phyloP scores from a whole-genome alignment of 2,329 filamentous ascomycete species.

The Apiospora saccharicola region DNA sequence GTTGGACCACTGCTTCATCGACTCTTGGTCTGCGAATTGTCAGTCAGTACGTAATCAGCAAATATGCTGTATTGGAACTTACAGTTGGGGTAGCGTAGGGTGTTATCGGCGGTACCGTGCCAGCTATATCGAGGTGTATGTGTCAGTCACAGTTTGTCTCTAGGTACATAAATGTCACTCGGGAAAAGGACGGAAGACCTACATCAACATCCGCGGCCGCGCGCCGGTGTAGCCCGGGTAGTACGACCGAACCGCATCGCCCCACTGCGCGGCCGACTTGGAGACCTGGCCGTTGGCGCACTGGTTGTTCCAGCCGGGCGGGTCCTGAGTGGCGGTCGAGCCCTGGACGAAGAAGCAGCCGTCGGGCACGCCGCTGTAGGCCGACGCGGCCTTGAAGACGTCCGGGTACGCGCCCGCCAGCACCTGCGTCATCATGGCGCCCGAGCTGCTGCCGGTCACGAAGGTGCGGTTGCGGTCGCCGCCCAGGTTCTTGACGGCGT shows the following conservation, averaged over 20 bases:
- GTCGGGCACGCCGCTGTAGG: conserved; percentile 52
- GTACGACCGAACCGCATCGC: conserved; percentile 51
- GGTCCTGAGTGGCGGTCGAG: conserved; percentile 39
- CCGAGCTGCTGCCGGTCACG: conserved; percentile 56
- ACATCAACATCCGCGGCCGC: conserved; percentile 38
- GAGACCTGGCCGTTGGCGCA: conserved; percentile 55
- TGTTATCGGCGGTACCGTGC: conserved; percentile 41
- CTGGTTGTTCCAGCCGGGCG: conserved; percentile 54
- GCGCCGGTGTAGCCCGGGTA: conserved; percentile 40
- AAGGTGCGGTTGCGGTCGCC: conserved; percentile 60
- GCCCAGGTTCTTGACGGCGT: conserved; percentile 57
- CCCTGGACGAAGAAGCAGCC: conserved; percentile 51
- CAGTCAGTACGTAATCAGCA: neutral
- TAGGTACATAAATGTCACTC: neutral
- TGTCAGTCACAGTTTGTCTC: neutral
- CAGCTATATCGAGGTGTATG: conserved; percentile 1
- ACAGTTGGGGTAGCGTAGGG: conserved; percentile 34
- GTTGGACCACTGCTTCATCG: conserved; percentile 44
- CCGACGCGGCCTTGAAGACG: conserved; percentile 51
- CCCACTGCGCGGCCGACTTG: conserved; percentile 54
- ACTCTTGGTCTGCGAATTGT: conserved; percentile 33
- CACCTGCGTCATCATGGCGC: conserved; percentile 58
- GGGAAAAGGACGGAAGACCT: neutral
- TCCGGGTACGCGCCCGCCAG: conserved; percentile 54
- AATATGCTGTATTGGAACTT: neutral